Percentiles rank a stretch among this genome's conserved stretches.
These are phyloP conservation scores for Poa annua DNA, from an alignment of 176 grass and related monocot genomes.

Conservation along the genomic window DNA sequence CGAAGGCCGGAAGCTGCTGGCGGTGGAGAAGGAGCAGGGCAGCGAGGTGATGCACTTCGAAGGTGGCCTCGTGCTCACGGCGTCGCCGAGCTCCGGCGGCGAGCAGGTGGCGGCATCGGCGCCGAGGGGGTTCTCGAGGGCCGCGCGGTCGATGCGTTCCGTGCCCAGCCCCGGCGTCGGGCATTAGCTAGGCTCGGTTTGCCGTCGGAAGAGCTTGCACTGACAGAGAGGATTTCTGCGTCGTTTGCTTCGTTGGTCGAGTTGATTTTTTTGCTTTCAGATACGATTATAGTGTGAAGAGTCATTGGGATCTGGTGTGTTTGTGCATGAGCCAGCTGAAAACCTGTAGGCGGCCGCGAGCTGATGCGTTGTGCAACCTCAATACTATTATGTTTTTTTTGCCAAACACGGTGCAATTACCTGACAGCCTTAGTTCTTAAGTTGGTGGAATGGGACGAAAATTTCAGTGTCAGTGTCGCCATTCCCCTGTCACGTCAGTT, in stretches of 20 bases:
- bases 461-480: background rate
- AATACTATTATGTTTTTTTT: background rate
- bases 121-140: constrained; percentile 17
- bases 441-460: too few relatives aligned
- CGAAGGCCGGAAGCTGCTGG: constrained; percentile 45
- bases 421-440: too few relatives aligned
- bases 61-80: constrained; percentile 30
- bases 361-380: background rate
- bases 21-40: background rate
- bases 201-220: background rate
- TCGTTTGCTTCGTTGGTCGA: background rate
- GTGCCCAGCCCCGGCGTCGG: constrained; percentile 73
- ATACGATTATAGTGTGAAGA: background rate
- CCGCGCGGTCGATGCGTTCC: constrained; percentile 49
- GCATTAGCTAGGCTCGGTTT: constrained; percentile 37
- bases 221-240: background rate
- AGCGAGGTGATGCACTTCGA: constrained; percentile 45
- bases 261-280: background rate
- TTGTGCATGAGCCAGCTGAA: background rate
- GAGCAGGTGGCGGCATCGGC: background rate
- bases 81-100: background rate
- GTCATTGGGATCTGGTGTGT: background rate
- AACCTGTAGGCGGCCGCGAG: background rate
- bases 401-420: background rate
- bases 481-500: background rate